These are phyloP conservation scores for Gelatoporia subvermispora DNA, from an alignment of 768 basidiomycete species.

Conservation along the genomic window DNA sequence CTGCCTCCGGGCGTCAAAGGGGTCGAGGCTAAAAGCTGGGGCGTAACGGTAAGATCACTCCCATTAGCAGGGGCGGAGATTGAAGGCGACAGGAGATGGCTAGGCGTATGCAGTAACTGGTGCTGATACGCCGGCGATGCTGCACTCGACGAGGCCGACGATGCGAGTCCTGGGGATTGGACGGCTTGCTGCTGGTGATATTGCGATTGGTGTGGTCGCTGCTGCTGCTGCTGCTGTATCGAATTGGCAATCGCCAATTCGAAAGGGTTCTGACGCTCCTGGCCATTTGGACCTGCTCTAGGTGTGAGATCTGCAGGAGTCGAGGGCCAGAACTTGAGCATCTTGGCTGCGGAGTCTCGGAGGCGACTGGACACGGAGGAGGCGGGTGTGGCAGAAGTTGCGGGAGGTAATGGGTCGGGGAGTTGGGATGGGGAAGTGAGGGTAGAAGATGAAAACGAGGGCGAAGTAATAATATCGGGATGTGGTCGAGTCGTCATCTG, in stretches of 20 bases:
- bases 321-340: slow-evolving; percentile 70
- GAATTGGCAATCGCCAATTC: slow-evolving; percentile 37
- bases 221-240: slow-evolving; percentile 28
- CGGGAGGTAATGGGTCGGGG: neutral
- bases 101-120: slow-evolving; percentile 24
- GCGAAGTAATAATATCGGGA: neutral
- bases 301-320: slow-evolving; percentile 46
- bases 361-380: slow-evolving; percentile 6
- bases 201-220: slow-evolving; percentile 1
- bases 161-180: slow-evolving; percentile 9
- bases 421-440: neutral
- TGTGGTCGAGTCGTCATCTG: neutral
- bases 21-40: slow-evolving; percentile 26
- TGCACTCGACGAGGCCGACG: slow-evolving; percentile 6
- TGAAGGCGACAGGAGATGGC: slow-evolving; percentile 28
- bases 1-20: slow-evolving; percentile 34
- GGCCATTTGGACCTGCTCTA: slow-evolving; percentile 37
- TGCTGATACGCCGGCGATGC: slow-evolving; percentile 18
- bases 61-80: slow-evolving; percentile 14
- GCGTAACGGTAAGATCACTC: slow-evolving; percentile 18
- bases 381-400: slow-evolving; percentile 3
- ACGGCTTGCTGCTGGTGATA: slow-evolving; percentile 4
- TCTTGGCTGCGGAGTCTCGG: slow-evolving; percentile 24
- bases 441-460: slow-evolving; percentile 2
- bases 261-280: slow-evolving; percentile 57